Conservation (phyloP, 208 protist species). For the Crithidia fasciculata region DNA sequence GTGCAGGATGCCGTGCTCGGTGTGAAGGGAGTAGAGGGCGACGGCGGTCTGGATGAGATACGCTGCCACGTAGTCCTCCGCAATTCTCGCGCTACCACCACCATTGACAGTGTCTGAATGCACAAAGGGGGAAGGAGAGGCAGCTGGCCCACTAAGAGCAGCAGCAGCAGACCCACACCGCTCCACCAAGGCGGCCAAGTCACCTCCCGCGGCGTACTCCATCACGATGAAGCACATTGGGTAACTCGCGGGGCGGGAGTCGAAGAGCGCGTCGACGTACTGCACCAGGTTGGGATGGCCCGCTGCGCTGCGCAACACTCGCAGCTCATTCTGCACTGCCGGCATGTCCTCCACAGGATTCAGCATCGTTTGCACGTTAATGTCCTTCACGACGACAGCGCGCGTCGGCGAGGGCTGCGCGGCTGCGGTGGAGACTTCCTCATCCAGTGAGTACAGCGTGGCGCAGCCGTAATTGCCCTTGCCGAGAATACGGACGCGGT, state of each 20-base stretch:
- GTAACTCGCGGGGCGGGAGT: conserved; percentile 31
- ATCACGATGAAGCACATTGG: conserved; percentile 82
- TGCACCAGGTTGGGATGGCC: conserved; percentile 77
- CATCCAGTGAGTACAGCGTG: conserved; percentile 56
- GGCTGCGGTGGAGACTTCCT: not conserved
- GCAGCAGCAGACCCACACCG: not conserved
- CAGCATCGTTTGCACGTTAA: conserved; percentile 79
- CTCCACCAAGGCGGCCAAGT: conserved; percentile 62
- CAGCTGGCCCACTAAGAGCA: not conserved
- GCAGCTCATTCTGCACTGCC: conserved; percentile 61
- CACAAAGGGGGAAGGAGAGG: not conserved
- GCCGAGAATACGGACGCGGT: conserved; percentile 69
- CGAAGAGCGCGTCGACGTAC: conserved; percentile 50
- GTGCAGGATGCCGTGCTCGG: conserved; percentile 71
- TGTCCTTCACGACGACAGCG: conserved; percentile 78
- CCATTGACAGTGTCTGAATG: not conserved
- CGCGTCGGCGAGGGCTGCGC: not conserved
- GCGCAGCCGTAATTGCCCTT: conserved; percentile 87
- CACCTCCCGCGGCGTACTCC: conserved; percentile 80
- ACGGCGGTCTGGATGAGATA: conserved; percentile 72
- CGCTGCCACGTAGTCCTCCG: conserved; percentile 59
- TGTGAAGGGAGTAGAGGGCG: conserved; percentile 76
- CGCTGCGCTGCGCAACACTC: conserved; percentile 41
- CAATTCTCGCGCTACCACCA: not conserved
- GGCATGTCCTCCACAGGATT: conserved; percentile 63